These are phyloP conservation scores for Cenchrus purpureus DNA, from an alignment of 176 grass and related monocot species.

Conservation along the genomic window DNA sequence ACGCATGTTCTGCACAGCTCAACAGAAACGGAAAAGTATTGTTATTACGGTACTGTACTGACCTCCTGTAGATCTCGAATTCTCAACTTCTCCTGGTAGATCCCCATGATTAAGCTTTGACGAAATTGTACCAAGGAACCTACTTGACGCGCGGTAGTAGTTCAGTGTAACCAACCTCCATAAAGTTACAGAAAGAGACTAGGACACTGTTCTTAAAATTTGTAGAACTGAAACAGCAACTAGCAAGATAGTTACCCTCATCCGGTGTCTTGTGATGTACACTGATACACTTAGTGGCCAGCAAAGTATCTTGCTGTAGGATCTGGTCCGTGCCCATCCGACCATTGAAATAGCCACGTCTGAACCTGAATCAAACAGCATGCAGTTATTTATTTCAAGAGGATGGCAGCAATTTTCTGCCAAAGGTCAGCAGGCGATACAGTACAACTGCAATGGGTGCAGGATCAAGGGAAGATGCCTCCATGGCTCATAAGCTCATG, in stretches of 20 bases:
- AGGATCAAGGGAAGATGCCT: too few relatives aligned
- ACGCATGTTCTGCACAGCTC: constrained; percentile 47
- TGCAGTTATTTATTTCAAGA: background rate
- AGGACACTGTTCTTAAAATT: background rate
- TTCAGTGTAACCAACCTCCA: background rate
- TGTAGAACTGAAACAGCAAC: background rate
- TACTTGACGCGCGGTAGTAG: background rate
- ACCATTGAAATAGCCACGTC: background rate
- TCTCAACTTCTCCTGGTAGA: constrained; percentile 17
- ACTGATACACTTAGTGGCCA: background rate
- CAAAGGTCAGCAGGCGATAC: background rate
- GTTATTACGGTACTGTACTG: background rate
- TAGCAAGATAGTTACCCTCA: background rate
- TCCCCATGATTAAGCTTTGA: constrained; percentile 18
- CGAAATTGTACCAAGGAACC: background rate
- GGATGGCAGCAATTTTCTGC: background rate
- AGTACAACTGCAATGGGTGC: background rate
- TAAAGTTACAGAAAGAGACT: background rate
- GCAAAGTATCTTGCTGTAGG: background rate
- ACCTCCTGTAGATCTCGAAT: constrained; percentile 30
- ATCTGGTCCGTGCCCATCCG: background rate
- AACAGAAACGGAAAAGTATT: constrained; percentile 8
- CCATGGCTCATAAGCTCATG: too few relatives aligned
- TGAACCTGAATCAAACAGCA: background rate
- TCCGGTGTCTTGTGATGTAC: background rate